phyloP scores from a whole-genome alignment of 1,139 yeast genomes.

The Pichia sp. region DNA sequence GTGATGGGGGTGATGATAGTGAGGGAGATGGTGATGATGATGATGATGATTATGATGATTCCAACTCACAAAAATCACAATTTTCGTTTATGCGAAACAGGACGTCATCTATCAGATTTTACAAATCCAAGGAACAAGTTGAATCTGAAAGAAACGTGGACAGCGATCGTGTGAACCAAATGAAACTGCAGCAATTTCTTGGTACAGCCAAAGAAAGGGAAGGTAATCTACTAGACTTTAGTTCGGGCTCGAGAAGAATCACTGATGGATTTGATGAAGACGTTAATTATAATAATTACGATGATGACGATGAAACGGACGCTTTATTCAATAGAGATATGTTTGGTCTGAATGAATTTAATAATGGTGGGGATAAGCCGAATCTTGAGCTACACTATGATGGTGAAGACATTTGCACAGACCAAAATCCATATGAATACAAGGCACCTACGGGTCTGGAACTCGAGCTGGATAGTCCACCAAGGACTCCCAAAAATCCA shows the following conservation, averaged over 20 bases:
- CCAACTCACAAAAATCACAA: slow-evolving; percentile 28
- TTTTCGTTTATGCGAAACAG: slow-evolving; percentile 51
- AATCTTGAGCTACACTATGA: too few relatives aligned
- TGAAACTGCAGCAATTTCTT: slow-evolving; percentile 19
- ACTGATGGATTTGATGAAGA: slow-evolving; percentile 41
- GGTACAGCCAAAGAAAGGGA: slow-evolving; percentile 24
- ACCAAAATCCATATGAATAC: too few relatives aligned
- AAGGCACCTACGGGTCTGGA: slow-evolving; percentile 1
- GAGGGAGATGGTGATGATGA: not conserved
- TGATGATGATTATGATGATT: too few relatives aligned
- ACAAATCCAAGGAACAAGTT: slow-evolving; percentile 35
- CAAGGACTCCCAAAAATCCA: too few relatives aligned
- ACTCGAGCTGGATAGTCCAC: too few relatives aligned
- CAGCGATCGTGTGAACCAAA: slow-evolving; percentile 12
- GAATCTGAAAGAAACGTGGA: slow-evolving; percentile 20
- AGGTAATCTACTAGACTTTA: slow-evolving; percentile 25
- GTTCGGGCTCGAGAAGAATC: slow-evolving; percentile 1
- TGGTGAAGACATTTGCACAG: too few relatives aligned
- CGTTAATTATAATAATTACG: slow-evolving; percentile 37
- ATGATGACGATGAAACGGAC: slow-evolving; percentile 35
- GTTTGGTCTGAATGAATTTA: too few relatives aligned
- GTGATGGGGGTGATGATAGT: not conserved
- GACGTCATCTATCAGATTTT: slow-evolving; percentile 48
- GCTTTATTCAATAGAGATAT: slow-evolving; percentile 32
- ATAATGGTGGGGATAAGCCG: too few relatives aligned